A percentile compares a stretch with the other conserved stretches of the same genome.
Evolutionary conservation across 2,329 filamentous ascomycete genomes (phyloP).

Genomic region (Canariomyces notabilis): DNA sequence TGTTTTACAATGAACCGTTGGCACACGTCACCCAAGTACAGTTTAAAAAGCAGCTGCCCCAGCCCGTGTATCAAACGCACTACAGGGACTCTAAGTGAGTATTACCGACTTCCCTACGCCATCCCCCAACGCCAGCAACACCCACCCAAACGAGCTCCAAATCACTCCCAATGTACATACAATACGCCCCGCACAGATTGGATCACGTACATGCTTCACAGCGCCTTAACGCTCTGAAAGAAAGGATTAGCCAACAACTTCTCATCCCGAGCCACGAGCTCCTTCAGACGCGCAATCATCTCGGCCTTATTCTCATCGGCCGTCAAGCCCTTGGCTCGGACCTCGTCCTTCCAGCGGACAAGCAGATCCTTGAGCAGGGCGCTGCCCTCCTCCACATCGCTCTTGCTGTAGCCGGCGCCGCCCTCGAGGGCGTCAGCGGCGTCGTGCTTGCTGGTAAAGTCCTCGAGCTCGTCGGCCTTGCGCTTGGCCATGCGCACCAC

Average conservation of each 20-base stretch:
- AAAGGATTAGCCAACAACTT: constrained; percentile 62
- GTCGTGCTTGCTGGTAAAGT: constrained; percentile 74
- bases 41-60: too few relatives aligned
- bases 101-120: too few relatives aligned
- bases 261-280: constrained; percentile 70
- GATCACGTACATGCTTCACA: constrained; percentile 34
- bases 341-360: constrained; percentile 78
- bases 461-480: constrained; percentile 96
- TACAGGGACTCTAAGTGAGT: too few relatives aligned
- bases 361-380: constrained; percentile 78
- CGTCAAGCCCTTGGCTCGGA: constrained; percentile 50
- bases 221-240: constrained; percentile 59
- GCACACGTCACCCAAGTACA: too few relatives aligned
- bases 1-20: too few relatives aligned
- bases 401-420: constrained; percentile 58
- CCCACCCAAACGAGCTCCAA: too few relatives aligned
- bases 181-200: too few relatives aligned
- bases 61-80: too few relatives aligned
- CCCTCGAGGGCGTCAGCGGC: constrained; percentile 33
- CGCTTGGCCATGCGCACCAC: constrained; percentile 99
- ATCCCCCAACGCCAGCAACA: too few relatives aligned
- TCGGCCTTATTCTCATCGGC: constrained; percentile 63
- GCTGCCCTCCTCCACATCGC: constrained; percentile 87
- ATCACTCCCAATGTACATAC: too few relatives aligned
- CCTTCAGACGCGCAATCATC: constrained; percentile 72